Evolutionary conservation across 2,329 filamentous ascomycete species (phyloP), one percentile per base, ranked within the genome.

Genomic region (Coniella vitis): DNA sequence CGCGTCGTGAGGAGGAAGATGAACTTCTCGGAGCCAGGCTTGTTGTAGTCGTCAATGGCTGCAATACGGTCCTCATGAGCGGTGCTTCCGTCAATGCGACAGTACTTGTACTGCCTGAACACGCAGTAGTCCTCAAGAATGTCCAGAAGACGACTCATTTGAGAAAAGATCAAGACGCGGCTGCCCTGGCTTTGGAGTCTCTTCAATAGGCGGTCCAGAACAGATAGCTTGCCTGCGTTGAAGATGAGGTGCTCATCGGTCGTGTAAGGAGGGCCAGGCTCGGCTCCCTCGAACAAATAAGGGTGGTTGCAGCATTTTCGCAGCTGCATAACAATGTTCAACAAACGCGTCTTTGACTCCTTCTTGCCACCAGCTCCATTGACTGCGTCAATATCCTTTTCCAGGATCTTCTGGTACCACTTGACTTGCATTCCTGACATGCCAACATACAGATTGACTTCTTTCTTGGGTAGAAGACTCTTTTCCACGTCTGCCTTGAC

Each of bases 371-470:
- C 89, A 25, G 91, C 93, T 53, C 93, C 93, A 58, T 98, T 98
- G 60, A 98, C 91, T 13, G 93, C 93, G 66, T 98, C 93, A 54
- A 98, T 98, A 61, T 98, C 93, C 70, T 97, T 98, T 63, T 98
- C 93, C 3, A 98, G 74, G 58, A 98, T 98, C 72, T 96, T 97
- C 67, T 95, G 87, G 64, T 98, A 98, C 91, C 93, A 98, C 63
- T 93, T 95, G 58, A 96, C 81, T 66, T 98, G 93, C 93, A 98
- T 98, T 50, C 96, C 90, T 1, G 93, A 90, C 91, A 98, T 96
- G 57, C 91, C 93, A 57, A 98, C 85, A 63, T 97, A 98, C 22
- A 98, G 70, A 57, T 98, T 98, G 61, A 97, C 73, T 66, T 98
- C 93, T 67, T 97, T 96, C 75, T 98, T 98, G 2, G 93, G 93